Percentiles rank a stretch among this genome's conserved stretches.
These are phyloP conservation scores for Collariella sp. DNA, from an alignment of 495 filamentous ascomycete species.

Conservation along the genomic window DNA sequence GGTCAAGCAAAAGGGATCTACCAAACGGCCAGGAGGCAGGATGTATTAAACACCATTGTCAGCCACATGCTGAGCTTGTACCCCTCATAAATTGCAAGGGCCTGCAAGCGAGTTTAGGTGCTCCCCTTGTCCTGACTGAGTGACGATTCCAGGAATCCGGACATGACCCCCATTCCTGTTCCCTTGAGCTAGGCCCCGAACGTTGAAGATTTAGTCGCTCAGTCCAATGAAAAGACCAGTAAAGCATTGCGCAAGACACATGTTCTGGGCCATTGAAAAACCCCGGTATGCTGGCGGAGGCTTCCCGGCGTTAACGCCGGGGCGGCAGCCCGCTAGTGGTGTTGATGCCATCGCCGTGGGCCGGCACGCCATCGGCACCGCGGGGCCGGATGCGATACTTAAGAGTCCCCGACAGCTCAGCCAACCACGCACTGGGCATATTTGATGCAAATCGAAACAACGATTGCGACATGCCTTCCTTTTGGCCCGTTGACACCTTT, in stretches of 20 bases:
- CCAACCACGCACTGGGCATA: neutral
- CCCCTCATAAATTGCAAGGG: too few relatives aligned
- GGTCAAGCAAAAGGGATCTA: neutral
- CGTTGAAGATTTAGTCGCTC: neutral
- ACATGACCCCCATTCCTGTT: neutral
- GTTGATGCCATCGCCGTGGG: constrained; percentile 15
- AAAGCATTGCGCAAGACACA: neutral
- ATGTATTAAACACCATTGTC: too few relatives aligned
- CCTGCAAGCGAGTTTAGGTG: too few relatives aligned
- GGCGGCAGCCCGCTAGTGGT: constrained; percentile 2
- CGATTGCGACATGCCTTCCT: neutral
- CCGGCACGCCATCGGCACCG: constrained; percentile 13
- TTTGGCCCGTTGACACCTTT: too few relatives aligned
- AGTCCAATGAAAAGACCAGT: neutral
- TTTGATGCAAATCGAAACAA: constrained; percentile 4
- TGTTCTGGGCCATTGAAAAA: neutral
- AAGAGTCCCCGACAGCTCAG: neutral
- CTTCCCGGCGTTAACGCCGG: neutral
- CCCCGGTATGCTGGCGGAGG: neutral
- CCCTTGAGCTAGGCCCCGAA: neutral
- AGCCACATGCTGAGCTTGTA: too few relatives aligned
- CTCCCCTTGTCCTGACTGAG: too few relatives aligned
- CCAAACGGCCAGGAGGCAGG: neutral
- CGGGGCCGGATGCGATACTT: neutral
- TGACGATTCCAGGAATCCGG: neutral